phyloP scores from a whole-genome alignment of 495 filamentous ascomycete species.

The Astrothelium macrocarpum region DNA sequence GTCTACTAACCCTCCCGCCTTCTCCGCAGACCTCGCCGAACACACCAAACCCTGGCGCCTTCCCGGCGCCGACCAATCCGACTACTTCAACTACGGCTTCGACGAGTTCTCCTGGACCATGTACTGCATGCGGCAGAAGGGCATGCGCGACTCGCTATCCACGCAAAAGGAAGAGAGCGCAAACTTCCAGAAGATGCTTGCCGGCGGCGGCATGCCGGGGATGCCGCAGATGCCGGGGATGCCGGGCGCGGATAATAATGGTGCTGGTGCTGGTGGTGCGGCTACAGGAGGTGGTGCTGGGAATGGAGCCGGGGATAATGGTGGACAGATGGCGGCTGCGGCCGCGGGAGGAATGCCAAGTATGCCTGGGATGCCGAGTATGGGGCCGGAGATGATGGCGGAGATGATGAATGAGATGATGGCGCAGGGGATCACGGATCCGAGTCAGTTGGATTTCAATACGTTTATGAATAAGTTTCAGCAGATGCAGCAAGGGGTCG shows the following conservation, averaged over 20 bases:
- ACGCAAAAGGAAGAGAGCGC: constrained; percentile 80
- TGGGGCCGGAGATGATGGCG: constrained; percentile 44
- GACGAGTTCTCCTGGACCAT: constrained; percentile 98
- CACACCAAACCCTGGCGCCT: constrained; percentile 92
- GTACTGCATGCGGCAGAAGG: constrained; percentile 83
- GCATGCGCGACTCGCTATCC: constrained; percentile 58
- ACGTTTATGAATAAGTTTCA: constrained; percentile 26
- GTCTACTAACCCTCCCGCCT: background rate
- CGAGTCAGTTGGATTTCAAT: constrained; percentile 57
- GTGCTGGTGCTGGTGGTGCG: constrained; percentile 17
- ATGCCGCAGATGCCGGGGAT: constrained; percentile 52
- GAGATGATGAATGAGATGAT: constrained; percentile 74
- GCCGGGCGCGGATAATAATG: constrained; percentile 17
- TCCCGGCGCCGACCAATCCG: constrained; percentile 87
- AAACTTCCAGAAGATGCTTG: constrained; percentile 76
- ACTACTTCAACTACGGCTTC: constrained; percentile 99
- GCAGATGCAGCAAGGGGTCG: constrained; percentile 11
- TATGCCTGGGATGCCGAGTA: constrained; percentile 59
- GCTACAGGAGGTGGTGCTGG: constrained; percentile 20
- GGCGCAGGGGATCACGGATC: constrained; percentile 64
- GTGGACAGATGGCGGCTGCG: constrained; percentile 14
- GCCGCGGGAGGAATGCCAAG: constrained; percentile 36
- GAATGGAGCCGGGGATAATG: constrained; percentile 21
- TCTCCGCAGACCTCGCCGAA: constrained; percentile 54
- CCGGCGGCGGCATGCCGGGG: constrained; percentile 54